These are phyloP conservation scores for Butyriboletus loyo DNA, from an alignment of 768 basidiomycete species.

Conservation along the genomic window DNA sequence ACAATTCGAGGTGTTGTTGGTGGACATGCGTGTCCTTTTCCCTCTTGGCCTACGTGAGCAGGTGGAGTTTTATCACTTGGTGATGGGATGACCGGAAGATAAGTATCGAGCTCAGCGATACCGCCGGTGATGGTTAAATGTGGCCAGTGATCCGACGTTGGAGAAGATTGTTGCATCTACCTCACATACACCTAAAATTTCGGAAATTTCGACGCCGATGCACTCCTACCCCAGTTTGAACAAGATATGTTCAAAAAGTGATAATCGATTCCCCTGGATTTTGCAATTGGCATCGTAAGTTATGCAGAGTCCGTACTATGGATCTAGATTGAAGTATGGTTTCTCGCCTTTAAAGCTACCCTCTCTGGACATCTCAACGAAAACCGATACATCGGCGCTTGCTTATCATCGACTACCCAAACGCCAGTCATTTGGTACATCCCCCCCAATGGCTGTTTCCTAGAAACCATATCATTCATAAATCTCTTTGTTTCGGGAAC, in stretches of 20 bases:
- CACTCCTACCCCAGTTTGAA: constrained; percentile 65
- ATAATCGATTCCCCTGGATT: neutral
- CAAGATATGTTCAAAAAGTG: constrained; percentile 46
- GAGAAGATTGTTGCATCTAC: constrained; percentile 34
- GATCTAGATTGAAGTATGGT: constrained; percentile 4
- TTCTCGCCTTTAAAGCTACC: constrained; percentile 40
- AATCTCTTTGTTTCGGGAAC: constrained; percentile 34
- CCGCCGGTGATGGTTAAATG: constrained; percentile 1
- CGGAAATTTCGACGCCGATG: constrained; percentile 45
- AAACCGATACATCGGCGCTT: constrained; percentile 40
- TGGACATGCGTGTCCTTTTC: constrained; percentile 57
- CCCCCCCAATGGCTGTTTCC: constrained; percentile 35
- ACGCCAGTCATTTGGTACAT: constrained; percentile 35
- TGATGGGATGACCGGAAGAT: constrained; percentile 1
- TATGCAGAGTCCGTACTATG: neutral
- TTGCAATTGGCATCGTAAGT: constrained; percentile 1
- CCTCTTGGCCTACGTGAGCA: neutral
- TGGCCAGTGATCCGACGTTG: constrained; percentile 41
- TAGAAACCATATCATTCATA: constrained; percentile 46
- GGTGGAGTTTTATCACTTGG: constrained; percentile 18
- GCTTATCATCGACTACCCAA: constrained; percentile 43
- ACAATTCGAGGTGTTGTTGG: constrained; percentile 68
- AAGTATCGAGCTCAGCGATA: neutral
- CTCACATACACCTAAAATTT: constrained; percentile 20
- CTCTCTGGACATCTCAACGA: constrained; percentile 49